Evolutionary conservation across 768 basidiomycete genomes (phyloP).

Genomic region (Suillus spraguei): DNA sequence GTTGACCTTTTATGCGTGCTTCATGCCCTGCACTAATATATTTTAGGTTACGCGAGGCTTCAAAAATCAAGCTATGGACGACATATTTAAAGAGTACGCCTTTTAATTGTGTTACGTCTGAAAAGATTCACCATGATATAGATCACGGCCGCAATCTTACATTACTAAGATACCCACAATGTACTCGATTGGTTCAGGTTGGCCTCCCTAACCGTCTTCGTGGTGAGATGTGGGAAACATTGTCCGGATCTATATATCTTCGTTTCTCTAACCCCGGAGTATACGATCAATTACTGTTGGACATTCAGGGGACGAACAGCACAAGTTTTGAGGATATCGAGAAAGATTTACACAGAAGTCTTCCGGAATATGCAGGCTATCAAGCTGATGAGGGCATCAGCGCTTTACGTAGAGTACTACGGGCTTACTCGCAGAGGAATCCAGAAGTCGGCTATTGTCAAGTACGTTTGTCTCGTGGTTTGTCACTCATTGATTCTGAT

Average conservation of each 20-base stretch:
- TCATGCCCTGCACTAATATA: slow-evolving; percentile 16
- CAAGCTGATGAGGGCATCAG: slow-evolving; percentile 87
- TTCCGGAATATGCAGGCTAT: slow-evolving; percentile 97
- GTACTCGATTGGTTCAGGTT: slow-evolving; percentile 96
- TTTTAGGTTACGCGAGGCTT: slow-evolving; percentile 79
- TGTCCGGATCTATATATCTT: slow-evolving; percentile 91
- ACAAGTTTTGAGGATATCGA: slow-evolving; percentile 98
- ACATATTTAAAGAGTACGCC: slow-evolving; percentile 75
- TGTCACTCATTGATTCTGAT: slow-evolving; percentile 7
- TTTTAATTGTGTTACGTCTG: slow-evolving; percentile 10
- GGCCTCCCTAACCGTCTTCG: slow-evolving; percentile 93
- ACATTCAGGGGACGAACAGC: slow-evolving; percentile 76
- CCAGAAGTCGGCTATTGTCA: slow-evolving; percentile 96
- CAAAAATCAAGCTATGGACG: slow-evolving; percentile 96
- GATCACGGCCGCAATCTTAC: slow-evolving; percentile 96
- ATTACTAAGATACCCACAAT: slow-evolving; percentile 92
- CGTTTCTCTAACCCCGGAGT: slow-evolving; percentile 85
- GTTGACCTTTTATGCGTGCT: slow-evolving; percentile 43
- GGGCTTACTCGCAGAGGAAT: slow-evolving; percentile 95
- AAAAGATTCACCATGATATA: slow-evolving; percentile 32
- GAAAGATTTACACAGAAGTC: slow-evolving; percentile 93
- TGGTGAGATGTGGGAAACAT: slow-evolving; percentile 98
- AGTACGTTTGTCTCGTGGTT: slow-evolving; percentile 38
- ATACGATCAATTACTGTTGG: slow-evolving; percentile 74
- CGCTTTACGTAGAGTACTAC: slow-evolving; percentile 85